Evolutionary conservation across 176 grass and related monocot genomes (phyloP), one percentile per base, ranked within the genome.

Genomic region (Triticum timopheevii): DNA sequence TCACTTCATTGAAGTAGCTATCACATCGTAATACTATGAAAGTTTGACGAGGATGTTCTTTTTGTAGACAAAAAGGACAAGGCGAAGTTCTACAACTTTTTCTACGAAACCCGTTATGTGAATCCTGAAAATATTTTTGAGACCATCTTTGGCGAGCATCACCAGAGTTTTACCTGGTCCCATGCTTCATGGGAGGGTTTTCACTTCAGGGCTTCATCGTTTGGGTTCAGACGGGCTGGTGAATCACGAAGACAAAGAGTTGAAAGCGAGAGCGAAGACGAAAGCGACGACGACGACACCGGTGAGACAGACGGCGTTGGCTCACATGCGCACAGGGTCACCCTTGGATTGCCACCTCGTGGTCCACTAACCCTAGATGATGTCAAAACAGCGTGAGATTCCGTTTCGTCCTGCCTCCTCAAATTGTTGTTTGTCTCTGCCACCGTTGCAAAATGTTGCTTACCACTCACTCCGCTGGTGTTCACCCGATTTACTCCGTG

Each of bases 311-410:
- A 79, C 79, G 76, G 76, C 64, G 27, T 88, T 49, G 90, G 93
- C 33, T 95, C 92, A 89, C 90, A 92, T 86, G 73, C 76, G 8
- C 88, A 92, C 84, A 90, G 90, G 87, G 66, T 69, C 70, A 74
- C 73, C 70, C 93, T 98, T 80, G 93, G 88, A 62, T 83, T 94
- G 81, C 92, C 90, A 73, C 31, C 80, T 10, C 49, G 86, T 80
- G 96, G 90, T 40, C 88, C 88, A 58, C 75, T 98, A 69, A 91
- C 90, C 64, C 75, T 96, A 80, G 84, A 94, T 77, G 93, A 92
- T 89, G 93, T 96, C 65, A 98, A 96, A 95, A 92, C 76, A 62
- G 96, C 92, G 93, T 91, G 82, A 92, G 90, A 86, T 27, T 72
- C 39, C 13, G 8, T 65, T 27, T 40, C 64, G 40, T 70, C 67